These are phyloP conservation scores for Coniochaeta prunicola DNA, from an alignment of 2,329 filamentous ascomycete genomes.

Conservation along the genomic window DNA sequence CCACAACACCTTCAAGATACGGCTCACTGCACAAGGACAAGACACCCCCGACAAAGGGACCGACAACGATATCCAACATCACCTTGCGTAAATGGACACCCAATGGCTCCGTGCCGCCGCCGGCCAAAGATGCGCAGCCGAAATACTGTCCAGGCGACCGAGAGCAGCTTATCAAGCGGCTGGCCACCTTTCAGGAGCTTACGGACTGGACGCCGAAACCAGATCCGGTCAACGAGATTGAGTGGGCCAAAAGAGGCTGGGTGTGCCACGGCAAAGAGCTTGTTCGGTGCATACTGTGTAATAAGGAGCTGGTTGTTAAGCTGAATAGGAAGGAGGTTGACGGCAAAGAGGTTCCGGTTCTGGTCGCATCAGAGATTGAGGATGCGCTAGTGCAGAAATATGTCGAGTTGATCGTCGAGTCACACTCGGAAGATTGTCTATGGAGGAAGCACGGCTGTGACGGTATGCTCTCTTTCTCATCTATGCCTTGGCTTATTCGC, in stretches of 20 bases:
- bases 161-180: slow-evolving; percentile 68
- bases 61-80: slow-evolving; percentile 31
- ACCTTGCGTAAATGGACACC: slow-evolving; percentile 32
- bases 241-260: slow-evolving; percentile 95
- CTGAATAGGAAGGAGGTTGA: slow-evolving; percentile 55
- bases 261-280: slow-evolving; percentile 75
- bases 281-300: slow-evolving; percentile 79
- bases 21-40: slow-evolving; percentile 10
- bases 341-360: slow-evolving; percentile 44
- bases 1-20: slow-evolving; percentile 28
- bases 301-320: slow-evolving; percentile 76
- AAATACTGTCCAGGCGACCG: slow-evolving; percentile 86
- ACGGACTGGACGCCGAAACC: slow-evolving; percentile 94
- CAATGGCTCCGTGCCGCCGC: slow-evolving; percentile 5
- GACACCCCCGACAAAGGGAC: slow-evolving; percentile 9
- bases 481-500: background rate
- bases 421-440: slow-evolving; percentile 74
- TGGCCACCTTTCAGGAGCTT: slow-evolving; percentile 85
- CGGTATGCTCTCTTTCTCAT: slow-evolving; percentile 43
- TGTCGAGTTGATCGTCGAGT: slow-evolving; percentile 60
- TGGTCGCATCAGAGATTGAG: slow-evolving; percentile 56
- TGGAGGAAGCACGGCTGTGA: slow-evolving; percentile 89
- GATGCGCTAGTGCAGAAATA: slow-evolving; percentile 72
- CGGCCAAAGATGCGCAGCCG: slow-evolving; percentile 30
- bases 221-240: slow-evolving; percentile 74